phyloP scores from a whole-genome alignment of 257 asterid genomes.

The Lycium barbarum region DNA sequence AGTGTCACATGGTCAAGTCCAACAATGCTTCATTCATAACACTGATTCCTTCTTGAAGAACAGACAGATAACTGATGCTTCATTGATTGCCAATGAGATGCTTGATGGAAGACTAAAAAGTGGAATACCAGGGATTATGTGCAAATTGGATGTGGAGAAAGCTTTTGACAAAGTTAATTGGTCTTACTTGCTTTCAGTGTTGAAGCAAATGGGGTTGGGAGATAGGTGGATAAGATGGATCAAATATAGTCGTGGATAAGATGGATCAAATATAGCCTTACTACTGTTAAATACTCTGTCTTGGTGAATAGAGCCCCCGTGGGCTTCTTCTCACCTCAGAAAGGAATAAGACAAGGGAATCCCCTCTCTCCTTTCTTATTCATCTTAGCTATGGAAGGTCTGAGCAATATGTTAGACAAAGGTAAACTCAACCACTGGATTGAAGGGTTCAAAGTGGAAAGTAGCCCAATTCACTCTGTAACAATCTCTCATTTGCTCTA shows the following conservation, averaged over 20 bases:
- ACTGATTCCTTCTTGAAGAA: background rate
- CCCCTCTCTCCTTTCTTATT: background rate
- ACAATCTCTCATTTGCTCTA: background rate
- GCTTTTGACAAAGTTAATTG: background rate
- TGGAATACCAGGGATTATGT: background rate
- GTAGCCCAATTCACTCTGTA: background rate
- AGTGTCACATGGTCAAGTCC: background rate
- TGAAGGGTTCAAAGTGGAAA: background rate
- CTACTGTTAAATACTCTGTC: background rate
- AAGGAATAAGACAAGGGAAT: background rate
- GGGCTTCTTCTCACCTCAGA: background rate
- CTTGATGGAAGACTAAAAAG: background rate
- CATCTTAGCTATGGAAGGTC: background rate
- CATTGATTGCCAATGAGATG: background rate
- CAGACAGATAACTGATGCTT: background rate
- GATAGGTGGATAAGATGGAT: background rate
- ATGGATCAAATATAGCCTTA: background rate
- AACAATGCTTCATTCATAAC: slow-evolving; percentile 16
- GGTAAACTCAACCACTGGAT: background rate
- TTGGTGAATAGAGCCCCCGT: background rate
- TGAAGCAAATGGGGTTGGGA: background rate
- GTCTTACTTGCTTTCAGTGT: background rate
- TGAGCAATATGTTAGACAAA: background rate
- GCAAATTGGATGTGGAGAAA: background rate
- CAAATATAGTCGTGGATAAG: background rate